Base-by-base conservation (phyloP, 2,329 filamentous ascomycete species). In the Penicillium sp. region DNA sequence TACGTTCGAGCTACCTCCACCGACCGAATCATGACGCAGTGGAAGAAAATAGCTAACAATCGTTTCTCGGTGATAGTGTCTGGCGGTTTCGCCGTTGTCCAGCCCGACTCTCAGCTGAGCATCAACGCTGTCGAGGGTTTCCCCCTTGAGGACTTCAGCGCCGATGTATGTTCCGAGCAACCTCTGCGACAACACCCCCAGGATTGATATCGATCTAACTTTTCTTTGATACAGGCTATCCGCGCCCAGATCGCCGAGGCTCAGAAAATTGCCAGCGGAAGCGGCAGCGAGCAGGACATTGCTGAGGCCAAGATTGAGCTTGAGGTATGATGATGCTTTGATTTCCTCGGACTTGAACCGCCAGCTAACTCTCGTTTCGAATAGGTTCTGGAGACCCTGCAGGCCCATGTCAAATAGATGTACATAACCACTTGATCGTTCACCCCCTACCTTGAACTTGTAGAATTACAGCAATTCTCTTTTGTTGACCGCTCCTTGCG, bases 271-370 rank as follows among this genome's bases (percentile, higher is more conserved):
- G 93, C 89, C 73, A 88, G 82, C 79, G 95, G 95, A 76, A 88
- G 84, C 76, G 95, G 94, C 75, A 97, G 92, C 80, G 95, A 97
- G 87, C 89, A 93, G 83, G 95, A 98, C 76, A 91, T 98, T 81
- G 94, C 94, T 68, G 95, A 99, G 88, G 95, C 95, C 70, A 98
- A 97, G 88, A 94, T 99, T 79, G 94, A 98, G 86, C 83, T 99
- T 71, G 95, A 99, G 92, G 94, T 97, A 81, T 77, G 84, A 57
- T 28, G 28, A 22, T 55, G 13, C 14, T 30, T 22, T 35, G 28
- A 13, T 6, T 33, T 43, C 13, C 16, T 33, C 35, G 33, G 45
- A 13, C 42, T n/a, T 30, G 37, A 37, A 43, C 8, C 33, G 52
- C 58, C 57, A 55, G 51, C 55, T 61, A 60, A 65, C 55, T 49